Conservation (phyloP, 352 stramenopile genomes). For the Thalassiosira delicatula region DNA sequence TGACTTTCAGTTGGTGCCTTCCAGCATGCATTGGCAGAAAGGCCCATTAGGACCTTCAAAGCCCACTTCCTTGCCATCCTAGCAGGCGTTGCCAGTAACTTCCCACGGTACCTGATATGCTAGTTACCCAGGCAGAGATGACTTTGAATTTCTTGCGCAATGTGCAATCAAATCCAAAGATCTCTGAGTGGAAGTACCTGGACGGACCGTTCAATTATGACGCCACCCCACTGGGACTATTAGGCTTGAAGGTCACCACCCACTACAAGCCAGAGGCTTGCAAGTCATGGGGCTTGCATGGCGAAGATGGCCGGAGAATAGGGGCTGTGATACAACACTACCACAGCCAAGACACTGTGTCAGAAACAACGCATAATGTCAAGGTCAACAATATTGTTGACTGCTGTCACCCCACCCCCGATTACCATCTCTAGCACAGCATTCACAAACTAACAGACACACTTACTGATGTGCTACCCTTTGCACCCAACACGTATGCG, state of each 20-base stretch:
- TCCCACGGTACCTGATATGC: background rate
- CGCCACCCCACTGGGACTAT: conserved; percentile 29
- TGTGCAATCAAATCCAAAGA: background rate
- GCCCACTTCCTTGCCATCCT: background rate
- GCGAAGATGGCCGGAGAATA: background rate
- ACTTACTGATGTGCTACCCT: too few relatives aligned
- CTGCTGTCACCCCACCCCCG: background rate
- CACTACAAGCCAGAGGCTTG: conserved; percentile 39
- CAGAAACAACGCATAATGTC: background rate
- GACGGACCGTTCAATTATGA: conserved; percentile 42
- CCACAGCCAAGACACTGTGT: background rate
- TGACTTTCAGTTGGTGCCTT: background rate
- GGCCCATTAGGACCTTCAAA: background rate
- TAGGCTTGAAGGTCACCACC: conserved; percentile 34
- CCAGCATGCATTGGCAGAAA: background rate
- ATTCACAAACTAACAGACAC: too few relatives aligned
- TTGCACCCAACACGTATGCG: too few relatives aligned
- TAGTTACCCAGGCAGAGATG: background rate
- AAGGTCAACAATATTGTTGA: background rate
- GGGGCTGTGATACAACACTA: background rate
- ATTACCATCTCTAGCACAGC: too few relatives aligned
- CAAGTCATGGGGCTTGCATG: conserved; percentile 1
- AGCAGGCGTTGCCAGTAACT: background rate
- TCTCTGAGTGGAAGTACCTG: conserved; percentile 3
- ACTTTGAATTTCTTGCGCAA: background rate